phyloP scores from a whole-genome alignment of 2,329 filamentous ascomycete species.

The Chlorencoelia australis region DNA sequence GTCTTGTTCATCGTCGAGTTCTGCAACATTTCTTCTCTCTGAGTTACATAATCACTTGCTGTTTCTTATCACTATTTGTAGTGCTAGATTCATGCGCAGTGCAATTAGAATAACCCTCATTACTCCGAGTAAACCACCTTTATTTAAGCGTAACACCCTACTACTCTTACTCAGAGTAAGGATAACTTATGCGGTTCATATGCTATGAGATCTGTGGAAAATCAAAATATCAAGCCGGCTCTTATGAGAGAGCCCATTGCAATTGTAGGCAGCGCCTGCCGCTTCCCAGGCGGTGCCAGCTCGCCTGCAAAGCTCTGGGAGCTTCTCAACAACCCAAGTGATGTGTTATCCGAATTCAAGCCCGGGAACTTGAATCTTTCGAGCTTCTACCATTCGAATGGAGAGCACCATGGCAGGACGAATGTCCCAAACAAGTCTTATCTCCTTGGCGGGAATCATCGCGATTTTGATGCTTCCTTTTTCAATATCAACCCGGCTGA shows the following conservation, averaged over 20 bases:
- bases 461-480: conserved; percentile 29
- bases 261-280: conserved; percentile 28
- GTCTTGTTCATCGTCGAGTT: too few relatives aligned
- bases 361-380: conserved; percentile 36
- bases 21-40: too few relatives aligned
- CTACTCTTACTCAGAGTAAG: too few relatives aligned
- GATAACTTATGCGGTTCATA: too few relatives aligned
- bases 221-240: too few relatives aligned
- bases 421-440: conserved; percentile 16
- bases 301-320: conserved; percentile 30
- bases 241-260: conserved; percentile 29
- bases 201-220: too few relatives aligned
- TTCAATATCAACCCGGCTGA: conserved; percentile 21
- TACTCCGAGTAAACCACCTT: too few relatives aligned
- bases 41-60: too few relatives aligned
- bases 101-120: too few relatives aligned
- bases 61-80: too few relatives aligned
- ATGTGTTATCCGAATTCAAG: conserved; percentile 19
- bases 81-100: too few relatives aligned
- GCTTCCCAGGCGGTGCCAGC: conserved; percentile 26
- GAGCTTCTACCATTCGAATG: conserved; percentile 42
- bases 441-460: conserved; percentile 25
- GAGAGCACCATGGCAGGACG: conserved; percentile 26
- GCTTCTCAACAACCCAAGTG: conserved; percentile 19
- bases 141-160: too few relatives aligned